Conservation (phyloP, 495 filamentous ascomycete species). For the Penicillium daleae region DNA sequence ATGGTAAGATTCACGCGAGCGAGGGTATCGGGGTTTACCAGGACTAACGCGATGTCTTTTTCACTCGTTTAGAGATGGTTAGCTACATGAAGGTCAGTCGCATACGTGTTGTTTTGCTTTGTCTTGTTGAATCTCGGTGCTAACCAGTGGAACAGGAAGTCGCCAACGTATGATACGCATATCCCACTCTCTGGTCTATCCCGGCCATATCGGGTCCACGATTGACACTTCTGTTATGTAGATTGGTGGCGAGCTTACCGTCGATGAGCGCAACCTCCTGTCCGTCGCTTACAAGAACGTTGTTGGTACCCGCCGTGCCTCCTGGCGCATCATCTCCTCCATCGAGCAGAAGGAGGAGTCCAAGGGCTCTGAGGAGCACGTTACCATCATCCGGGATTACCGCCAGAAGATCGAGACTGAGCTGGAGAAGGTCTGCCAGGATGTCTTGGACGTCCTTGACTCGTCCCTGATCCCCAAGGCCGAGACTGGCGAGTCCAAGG, state of each 20-base stretch:
- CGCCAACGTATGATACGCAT: slow-evolving; percentile 74
- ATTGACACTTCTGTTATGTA: slow-evolving; percentile 50
- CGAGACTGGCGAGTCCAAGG: slow-evolving; percentile 97
- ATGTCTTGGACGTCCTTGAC: slow-evolving; percentile 96
- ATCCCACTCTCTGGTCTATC: not conserved
- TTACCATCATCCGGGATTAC: slow-evolving; percentile 94
- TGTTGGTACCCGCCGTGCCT: slow-evolving; percentile 96
- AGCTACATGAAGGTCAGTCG: slow-evolving; percentile 94
- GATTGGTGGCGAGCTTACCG: slow-evolving; percentile 86
- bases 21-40: not conserved
- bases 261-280: slow-evolving; percentile 98
- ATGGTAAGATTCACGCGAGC: slow-evolving; percentile 66
- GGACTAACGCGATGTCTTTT: slow-evolving; percentile 29
- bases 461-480: slow-evolving; percentile 96
- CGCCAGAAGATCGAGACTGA: slow-evolving; percentile 98
- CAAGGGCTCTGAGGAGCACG: slow-evolving; percentile 98
- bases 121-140: slow-evolving; percentile 29
- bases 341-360: slow-evolving; percentile 99
- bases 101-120: slow-evolving; percentile 16
- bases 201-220: slow-evolving; percentile 3
- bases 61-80: slow-evolving; percentile 80
- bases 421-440: slow-evolving; percentile 97
- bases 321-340: slow-evolving; percentile 99
- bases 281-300: slow-evolving; percentile 99
- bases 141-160: slow-evolving; percentile 71